Evolutionary conservation across 768 basidiomycete genomes (phyloP), one percentile per base, ranked within the genome.

Genomic region (Leccinum incarnatum): DNA sequence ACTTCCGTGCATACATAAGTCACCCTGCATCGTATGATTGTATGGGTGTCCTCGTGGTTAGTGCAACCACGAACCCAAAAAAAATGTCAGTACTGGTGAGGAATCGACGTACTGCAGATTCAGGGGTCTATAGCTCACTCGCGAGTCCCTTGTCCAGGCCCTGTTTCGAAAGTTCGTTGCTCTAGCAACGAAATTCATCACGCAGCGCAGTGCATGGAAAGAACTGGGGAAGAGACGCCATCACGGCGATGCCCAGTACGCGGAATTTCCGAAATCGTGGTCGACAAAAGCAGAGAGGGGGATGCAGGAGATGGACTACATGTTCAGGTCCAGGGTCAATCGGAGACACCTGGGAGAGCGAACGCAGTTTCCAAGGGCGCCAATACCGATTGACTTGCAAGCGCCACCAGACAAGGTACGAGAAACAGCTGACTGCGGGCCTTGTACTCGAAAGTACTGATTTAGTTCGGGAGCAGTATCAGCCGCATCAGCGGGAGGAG

Each of bases 71-170:
- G 64, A 62, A 67, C 57, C 54, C 30, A 67, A 45, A 45, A 59
- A 49, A 58, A 49, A 71, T 71, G 70, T 51, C 70, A 30, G 67
- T 71, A 61, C 58, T 72, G 69, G 70, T 71, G 56, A 68, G 70
- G 50, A 49, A 47, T 65, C 56, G 36, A 65, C 40, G 34, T 54
- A 62, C 48, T 62, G 56, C 17, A 54, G 56, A 53, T 27, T 45
- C 56, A 46, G 53, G 19, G 45, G 50, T 19, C 51, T 40, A 54
- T 60, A 45, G 55, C 70, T 71, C 57, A 71, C 56, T 57, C 29
- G 53, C 25, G 12, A 40, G 54, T 23, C 30, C 52, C 37, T 50
- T 42, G 58, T 61, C 19, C 52, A 71, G 70, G 62, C 57, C 42
- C 48, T 70, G 49, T 55, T 71, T 50, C 68, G 48, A 54, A 63